Conservation (phyloP, 1,139 yeast genomes). For the Taphrina communis region DNA sequence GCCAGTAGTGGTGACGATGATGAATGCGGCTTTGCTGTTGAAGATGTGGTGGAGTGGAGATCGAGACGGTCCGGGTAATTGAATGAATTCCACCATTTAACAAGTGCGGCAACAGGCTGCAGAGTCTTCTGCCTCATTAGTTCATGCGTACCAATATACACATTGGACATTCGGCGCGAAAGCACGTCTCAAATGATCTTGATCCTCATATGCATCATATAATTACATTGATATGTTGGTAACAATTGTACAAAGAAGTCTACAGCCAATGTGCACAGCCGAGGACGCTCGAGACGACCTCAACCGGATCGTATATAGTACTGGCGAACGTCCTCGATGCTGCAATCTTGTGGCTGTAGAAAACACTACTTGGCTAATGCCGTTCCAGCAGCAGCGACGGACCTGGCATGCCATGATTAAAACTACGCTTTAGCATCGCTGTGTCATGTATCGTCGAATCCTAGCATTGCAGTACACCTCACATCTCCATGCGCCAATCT, state of each 20-base stretch:
- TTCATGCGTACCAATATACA: not conserved
- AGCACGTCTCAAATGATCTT: not conserved
- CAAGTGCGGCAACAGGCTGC: no score
- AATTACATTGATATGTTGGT: slow-evolving; percentile 22
- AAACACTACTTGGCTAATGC: not conserved
- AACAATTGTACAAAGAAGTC: slow-evolving; percentile 18
- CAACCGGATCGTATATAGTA: not conserved
- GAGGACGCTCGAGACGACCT: not conserved
- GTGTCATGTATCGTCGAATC: no score
- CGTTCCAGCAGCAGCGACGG: not conserved
- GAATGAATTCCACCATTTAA: not conserved
- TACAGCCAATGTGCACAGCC: not conserved
- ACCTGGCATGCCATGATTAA: not conserved
- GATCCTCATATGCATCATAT: not conserved
- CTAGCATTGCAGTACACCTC: slow-evolving; percentile 5
- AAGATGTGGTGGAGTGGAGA: slow-evolving; percentile 12
- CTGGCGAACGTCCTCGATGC: not conserved
- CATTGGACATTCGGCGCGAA: no score
- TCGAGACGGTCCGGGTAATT: not conserved
- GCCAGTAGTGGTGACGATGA: not conserved
- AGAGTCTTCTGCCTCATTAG: no score
- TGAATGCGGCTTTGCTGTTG: slow-evolving; percentile 4
- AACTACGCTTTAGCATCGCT: no score
- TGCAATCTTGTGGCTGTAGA: not conserved
- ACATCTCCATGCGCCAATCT: slow-evolving; percentile 48